These are phyloP conservation scores for Boletus sp. DNA, from an alignment of 1,284 basidiomycete genomes.

Conservation along the genomic window DNA sequence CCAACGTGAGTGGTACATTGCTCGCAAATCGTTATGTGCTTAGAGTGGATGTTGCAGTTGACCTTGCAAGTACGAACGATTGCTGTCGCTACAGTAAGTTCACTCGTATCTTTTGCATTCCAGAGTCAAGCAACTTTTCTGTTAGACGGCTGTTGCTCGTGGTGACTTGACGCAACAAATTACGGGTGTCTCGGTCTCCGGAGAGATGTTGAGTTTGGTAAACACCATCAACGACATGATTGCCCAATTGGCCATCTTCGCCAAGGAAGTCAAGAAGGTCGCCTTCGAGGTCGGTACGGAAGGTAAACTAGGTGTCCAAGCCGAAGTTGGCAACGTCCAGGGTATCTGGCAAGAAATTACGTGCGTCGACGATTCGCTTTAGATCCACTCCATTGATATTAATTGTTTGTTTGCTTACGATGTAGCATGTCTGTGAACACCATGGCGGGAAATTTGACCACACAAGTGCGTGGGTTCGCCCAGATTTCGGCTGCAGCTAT, in stretches of 20 bases:
- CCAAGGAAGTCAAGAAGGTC: slow-evolving; percentile 92
- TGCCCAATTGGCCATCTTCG: slow-evolving; percentile 91
- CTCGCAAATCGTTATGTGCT: not conserved
- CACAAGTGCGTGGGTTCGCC: slow-evolving; percentile 98
- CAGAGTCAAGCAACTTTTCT: slow-evolving; percentile 7
- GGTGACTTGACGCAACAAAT: slow-evolving; percentile 96
- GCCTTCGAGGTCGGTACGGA: slow-evolving; percentile 94
- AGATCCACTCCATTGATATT: not conserved
- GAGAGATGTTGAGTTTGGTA: slow-evolving; percentile 92
- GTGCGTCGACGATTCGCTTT: slow-evolving; percentile 47
- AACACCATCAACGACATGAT: slow-evolving; percentile 98
- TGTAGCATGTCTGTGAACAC: slow-evolving; percentile 84
- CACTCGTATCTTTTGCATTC: not conserved
- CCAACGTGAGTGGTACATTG: slow-evolving; percentile 53
- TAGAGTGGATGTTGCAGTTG: slow-evolving; percentile 47
- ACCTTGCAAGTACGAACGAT: slow-evolving; percentile 95
- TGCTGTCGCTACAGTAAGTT: slow-evolving; percentile 76
- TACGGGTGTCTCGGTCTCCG: slow-evolving; percentile 86
- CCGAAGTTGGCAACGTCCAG: slow-evolving; percentile 94
- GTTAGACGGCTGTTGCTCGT: slow-evolving; percentile 84
- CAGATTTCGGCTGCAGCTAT: slow-evolving; percentile 98
- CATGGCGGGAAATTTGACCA: slow-evolving; percentile 95
- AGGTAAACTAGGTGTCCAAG: slow-evolving; percentile 95
- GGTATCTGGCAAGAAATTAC: slow-evolving; percentile 99
- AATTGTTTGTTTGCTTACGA: slow-evolving; percentile 8